A percentile compares a stretch with the other conserved stretches of the same genome.
Evolutionary conservation across 768 basidiomycete species (phyloP).

Genomic region (Sarcodon aspratus): DNA sequence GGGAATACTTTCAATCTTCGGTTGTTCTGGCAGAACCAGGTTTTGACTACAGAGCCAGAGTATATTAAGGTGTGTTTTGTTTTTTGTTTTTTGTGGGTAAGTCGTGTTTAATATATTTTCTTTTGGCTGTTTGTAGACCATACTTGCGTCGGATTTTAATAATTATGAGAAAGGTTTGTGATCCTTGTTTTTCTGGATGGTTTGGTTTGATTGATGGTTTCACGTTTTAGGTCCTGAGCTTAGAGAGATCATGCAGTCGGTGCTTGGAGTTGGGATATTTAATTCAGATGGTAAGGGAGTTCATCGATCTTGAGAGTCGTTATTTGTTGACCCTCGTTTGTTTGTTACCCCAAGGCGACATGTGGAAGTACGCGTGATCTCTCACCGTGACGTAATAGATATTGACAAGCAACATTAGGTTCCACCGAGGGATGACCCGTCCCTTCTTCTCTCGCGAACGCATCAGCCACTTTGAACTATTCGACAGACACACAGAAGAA

Average conservation of each 20-base stretch:
- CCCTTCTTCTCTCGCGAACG: conserved; percentile 53
- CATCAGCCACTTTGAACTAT: conserved; percentile 49
- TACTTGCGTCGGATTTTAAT: not conserved
- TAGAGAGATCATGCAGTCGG: conserved; percentile 28
- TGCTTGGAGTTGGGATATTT: conserved; percentile 57
- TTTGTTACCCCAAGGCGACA: conserved; percentile 20
- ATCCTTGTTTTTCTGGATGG: no score
- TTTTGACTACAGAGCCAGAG: conserved; percentile 33
- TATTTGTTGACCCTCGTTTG: conserved; percentile 19
- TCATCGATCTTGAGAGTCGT: not conserved
- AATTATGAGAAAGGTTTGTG: not conserved
- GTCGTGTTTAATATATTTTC: not conserved
- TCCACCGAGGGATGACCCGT: conserved; percentile 53
- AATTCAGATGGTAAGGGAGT: conserved; percentile 45
- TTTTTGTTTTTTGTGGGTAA: not conserved
- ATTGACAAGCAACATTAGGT: conserved; percentile 18
- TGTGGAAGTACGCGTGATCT: conserved; percentile 30
- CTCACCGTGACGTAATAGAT: not conserved
- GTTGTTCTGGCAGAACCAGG: not conserved
- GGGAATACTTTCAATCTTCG: not conserved
- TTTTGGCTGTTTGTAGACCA: not conserved
- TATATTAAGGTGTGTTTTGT: not conserved
- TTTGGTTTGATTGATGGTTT: no score
- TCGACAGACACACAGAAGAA: conserved; percentile 40
- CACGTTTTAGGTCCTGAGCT: conserved; percentile 27